Base-by-base conservation (phyloP, 805 yeast species). In the Saturnispora saitoi region DNA sequence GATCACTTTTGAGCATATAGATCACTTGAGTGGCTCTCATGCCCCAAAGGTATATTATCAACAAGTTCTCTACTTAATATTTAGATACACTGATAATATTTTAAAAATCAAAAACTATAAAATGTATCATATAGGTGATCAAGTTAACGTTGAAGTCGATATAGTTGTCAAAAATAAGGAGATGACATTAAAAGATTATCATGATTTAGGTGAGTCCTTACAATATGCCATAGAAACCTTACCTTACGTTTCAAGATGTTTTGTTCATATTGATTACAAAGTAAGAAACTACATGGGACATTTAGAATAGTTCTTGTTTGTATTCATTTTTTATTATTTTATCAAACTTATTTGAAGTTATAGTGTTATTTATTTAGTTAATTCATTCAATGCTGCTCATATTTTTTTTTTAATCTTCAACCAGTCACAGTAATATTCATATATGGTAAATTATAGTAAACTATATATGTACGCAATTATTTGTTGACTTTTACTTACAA, bases 171-270 rank as follows among this genome's bases (percentile, higher is more conserved):
- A 78, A 47, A 77, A 78, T 53, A 67, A 68, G 26, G 60, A 70
- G 9, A 64, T 81, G 54, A 61, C 70, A 3, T 66, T 85, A 58
- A 74, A 80, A 50, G 95, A 86, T 56, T 71, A 81, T 47, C 95
- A 86, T 62, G 95, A 86, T 60, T 70, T 86, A 32, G 95, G 87
- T 3, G 95, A 85, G 62, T 81, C 90, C 0, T 66, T 86, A 41
- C 95, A 86, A 63, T 86, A 84, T 58, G 85, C 93, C 1, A 70
- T 86, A 24, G 95, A 86, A 54, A 78, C 89, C 0, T 66, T 86
- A 51, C 89, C 91, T 0, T 76, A 71, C 62, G 89, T 86, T 2
- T 91, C 86, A 59, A 69, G 95, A 46, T 88, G 90, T 1, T 86
- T 81, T 70, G 93, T 86, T 15, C 95, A 86, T 60, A 71, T 85